Conservation (phyloP, 257 asterid species). For the Leonotis leonurus region DNA sequence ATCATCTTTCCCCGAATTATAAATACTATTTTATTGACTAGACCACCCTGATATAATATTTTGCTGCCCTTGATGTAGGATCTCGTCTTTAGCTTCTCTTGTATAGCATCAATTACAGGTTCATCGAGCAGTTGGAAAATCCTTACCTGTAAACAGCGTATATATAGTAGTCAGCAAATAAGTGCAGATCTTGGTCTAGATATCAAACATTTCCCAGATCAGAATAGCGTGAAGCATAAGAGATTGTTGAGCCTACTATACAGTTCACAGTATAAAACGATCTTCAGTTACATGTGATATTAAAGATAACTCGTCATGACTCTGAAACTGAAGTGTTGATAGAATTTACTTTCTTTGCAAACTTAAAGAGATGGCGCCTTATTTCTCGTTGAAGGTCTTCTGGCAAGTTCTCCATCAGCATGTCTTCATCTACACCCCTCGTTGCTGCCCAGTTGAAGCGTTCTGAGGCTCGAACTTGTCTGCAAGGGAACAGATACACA, state of each 20-base stretch:
- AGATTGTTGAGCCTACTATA: too few species aligned
- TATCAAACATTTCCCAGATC: too few species aligned
- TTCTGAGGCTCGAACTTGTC: conserved; percentile 75
- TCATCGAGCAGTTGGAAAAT: conserved; percentile 74
- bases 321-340: background rate
- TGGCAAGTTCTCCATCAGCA: conserved; percentile 80
- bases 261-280: too few species aligned
- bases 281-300: too few species aligned
- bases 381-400: conserved; percentile 91
- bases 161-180: background rate
- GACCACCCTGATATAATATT: conserved; percentile 57
- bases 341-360: conserved; percentile 61
- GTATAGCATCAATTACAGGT: conserved; percentile 73
- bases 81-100: conserved; percentile 69
- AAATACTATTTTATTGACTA: conserved; percentile 80
- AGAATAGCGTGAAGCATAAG: too few species aligned
- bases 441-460: conserved; percentile 90
- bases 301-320: background rate
- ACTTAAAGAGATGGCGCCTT: conserved; percentile 80
- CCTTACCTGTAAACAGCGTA: conserved; percentile 48
- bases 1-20: conserved; percentile 76
- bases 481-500: too few species aligned
- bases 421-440: conserved; percentile 82
- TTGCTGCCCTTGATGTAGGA: conserved; percentile 69
- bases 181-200: background rate